phyloP scores from a whole-genome alignment of 306 rosid species.

The Medicago ruthenica region DNA sequence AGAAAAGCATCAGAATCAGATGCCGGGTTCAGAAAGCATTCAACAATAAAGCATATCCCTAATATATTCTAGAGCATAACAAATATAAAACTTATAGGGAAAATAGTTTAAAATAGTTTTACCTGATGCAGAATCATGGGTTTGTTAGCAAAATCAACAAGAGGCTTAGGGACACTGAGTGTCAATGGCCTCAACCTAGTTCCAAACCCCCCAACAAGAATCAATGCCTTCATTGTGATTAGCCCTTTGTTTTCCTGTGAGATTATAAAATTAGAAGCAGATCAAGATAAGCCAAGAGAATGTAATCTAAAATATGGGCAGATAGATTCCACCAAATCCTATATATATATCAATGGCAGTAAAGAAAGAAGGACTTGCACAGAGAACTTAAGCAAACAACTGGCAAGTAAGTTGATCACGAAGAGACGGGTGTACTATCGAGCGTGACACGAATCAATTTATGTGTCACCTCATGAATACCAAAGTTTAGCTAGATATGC shows the following conservation, averaged over 20 bases:
- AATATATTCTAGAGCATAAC: constrained; percentile 1
- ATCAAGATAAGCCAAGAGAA: constrained; percentile 38
- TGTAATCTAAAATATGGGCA: constrained; percentile 18
- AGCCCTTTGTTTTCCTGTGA: constrained; percentile 56
- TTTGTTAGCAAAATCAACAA: constrained; percentile 98
- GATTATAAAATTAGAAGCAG: constrained; percentile 33
- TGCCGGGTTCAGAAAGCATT: constrained; percentile 30
- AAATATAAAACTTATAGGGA: neutral
- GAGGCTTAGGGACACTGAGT: constrained; percentile 98
- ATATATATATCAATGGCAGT: constrained; percentile 31
- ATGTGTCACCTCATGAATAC: constrained; percentile 37
- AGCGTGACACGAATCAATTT: constrained; percentile 35
- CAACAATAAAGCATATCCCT: constrained; percentile 18
- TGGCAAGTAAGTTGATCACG: constrained; percentile 36
- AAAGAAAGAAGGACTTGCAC: constrained; percentile 40
- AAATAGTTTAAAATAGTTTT: constrained; percentile 30
- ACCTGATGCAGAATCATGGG: constrained; percentile 99
- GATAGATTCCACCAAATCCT: constrained; percentile 24
- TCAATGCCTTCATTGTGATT: constrained; percentile 89
- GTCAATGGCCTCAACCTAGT: constrained; percentile 99
- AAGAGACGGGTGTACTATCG: constrained; percentile 34
- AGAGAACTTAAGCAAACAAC: constrained; percentile 35
- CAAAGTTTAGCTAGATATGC: constrained; percentile 22
- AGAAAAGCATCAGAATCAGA: constrained; percentile 10
- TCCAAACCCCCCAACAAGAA: constrained; percentile 99